Evolutionary conservation across 495 filamentous ascomycete genomes (phyloP), one percentile per base, ranked within the genome.

Genomic region (Aspergillus funiculosus): DNA sequence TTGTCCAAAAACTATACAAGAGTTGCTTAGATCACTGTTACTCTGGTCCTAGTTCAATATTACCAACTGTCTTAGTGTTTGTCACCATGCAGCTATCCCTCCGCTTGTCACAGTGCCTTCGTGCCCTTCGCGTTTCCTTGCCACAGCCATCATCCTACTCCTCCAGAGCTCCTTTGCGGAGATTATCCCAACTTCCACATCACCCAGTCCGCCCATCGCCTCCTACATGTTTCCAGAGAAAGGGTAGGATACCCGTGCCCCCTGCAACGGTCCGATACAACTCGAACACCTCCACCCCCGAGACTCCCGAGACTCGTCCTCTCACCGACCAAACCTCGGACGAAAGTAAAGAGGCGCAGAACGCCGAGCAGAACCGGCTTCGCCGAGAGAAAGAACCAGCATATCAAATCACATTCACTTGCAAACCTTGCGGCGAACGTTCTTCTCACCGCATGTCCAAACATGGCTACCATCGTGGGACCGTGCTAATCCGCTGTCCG

Each of bases 391-490:
- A 75, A 27, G 75, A 83, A 46, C 86, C 88, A 13, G 74, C 81
- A 27, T 98, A 97, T 68, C 71, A 85, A 37, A 71, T 97, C 19
- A 82, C 78, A 8, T 95, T 99, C 61, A 99, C 94, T 49, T 99
- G 92, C 77, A 82, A 80, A 43, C 88, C 88, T 17, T 99, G 92
- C 71, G 63, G 61, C 7, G 57, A 73, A 4, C 82, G 94, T 21
- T 90, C 86, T 4, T 67, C 76, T 2, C 92, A 97, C 60, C 71
- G 63, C 7, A 71, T 99, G 46, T 85, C 85, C 17, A 95, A 96
- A 65, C 92, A 95, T 50, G 92, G 86, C 10, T 99, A 96, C 61
- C 89, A 96, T 61, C 67, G 81, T 18, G 92, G 92, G 18, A 86
- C 85, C 0, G 85, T 94, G 10, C 68, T 97, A 31, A 88, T 99